phyloP scores from a whole-genome alignment of 768 basidiomycete genomes.

The Collybia sp. region DNA sequence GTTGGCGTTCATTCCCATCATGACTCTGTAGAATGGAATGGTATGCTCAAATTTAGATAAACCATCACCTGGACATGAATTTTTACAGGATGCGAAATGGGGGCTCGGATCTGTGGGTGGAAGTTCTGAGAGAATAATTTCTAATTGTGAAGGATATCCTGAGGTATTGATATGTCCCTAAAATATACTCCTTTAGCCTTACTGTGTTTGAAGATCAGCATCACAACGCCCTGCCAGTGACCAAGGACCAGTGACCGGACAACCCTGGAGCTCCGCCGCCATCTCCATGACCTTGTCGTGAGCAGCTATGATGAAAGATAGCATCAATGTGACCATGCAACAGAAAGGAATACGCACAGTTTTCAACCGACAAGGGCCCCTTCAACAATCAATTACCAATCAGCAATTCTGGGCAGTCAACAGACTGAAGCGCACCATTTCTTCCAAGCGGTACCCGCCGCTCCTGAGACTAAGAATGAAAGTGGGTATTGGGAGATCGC shows the following conservation, averaged over 20 bases:
- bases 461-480: constrained; percentile 22
- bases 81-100: too few relatives aligned
- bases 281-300: constrained; percentile 35
- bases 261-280: constrained; percentile 37
- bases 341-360: constrained; percentile 18
- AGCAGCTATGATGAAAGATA: constrained; percentile 22
- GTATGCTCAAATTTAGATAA: too few relatives aligned
- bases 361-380: constrained; percentile 34
- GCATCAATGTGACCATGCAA: neutral
- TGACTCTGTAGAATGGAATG: too few relatives aligned
- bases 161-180: too few relatives aligned
- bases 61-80: too few relatives aligned
- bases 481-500: neutral
- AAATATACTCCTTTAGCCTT: too few relatives aligned
- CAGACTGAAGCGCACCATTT: constrained; percentile 25
- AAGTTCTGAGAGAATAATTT: too few relatives aligned
- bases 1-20: too few relatives aligned
- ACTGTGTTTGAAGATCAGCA: too few relatives aligned
- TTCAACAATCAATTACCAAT: constrained; percentile 5
- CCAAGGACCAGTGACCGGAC: constrained; percentile 32
- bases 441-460: constrained; percentile 37
- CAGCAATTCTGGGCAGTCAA: neutral
- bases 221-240: neutral
- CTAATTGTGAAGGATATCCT: too few relatives aligned
- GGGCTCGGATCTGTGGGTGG: too few relatives aligned